A percentile compares a stretch with the other conserved stretches of the same genome.
phyloP scores from a whole-genome alignment of 495 filamentous ascomycete species.

The Neurospora africana region DNA sequence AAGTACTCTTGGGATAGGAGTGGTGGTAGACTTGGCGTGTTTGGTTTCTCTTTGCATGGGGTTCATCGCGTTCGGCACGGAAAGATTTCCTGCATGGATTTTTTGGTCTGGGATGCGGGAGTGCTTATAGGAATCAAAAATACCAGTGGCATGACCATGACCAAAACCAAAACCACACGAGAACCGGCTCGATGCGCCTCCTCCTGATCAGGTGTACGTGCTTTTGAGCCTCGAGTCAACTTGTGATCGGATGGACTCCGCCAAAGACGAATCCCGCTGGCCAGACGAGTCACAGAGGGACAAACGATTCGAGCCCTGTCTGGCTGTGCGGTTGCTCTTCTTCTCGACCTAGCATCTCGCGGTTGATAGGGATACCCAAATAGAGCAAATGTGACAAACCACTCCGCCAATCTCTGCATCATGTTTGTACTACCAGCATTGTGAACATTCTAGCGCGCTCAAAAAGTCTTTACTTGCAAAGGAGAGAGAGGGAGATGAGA shows the following conservation, averaged over 20 bases:
- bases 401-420: not conserved
- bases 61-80: conserved; percentile 30
- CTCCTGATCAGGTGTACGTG: not conserved
- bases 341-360: not conserved
- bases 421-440: not conserved
- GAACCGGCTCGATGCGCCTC: conserved; percentile 6
- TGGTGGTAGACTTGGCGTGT: conserved; percentile 21
- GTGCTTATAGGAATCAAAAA: conserved; percentile 30
- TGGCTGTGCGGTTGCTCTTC: not conserved
- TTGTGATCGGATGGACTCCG: not conserved
- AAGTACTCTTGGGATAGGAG: conserved; percentile 23
- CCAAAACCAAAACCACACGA: not conserved
- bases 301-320: not conserved
- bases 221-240: not conserved
- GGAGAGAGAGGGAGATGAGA: not conserved
- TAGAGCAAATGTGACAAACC: not conserved
- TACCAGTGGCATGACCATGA: conserved; percentile 29
- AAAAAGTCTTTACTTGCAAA: not conserved
- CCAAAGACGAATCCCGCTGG: not conserved
- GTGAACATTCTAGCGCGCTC: not conserved
- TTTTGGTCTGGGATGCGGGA: conserved; percentile 28
- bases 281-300: not conserved
- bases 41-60: conserved; percentile 27
- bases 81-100: conserved; percentile 27
- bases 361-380: not conserved